A percentile compares a stretch with the other conserved stretches of the same genome.
These are phyloP conservation scores for Amauroascus niger DNA, from an alignment of 2,329 filamentous ascomycete genomes.

Conservation along the genomic window DNA sequence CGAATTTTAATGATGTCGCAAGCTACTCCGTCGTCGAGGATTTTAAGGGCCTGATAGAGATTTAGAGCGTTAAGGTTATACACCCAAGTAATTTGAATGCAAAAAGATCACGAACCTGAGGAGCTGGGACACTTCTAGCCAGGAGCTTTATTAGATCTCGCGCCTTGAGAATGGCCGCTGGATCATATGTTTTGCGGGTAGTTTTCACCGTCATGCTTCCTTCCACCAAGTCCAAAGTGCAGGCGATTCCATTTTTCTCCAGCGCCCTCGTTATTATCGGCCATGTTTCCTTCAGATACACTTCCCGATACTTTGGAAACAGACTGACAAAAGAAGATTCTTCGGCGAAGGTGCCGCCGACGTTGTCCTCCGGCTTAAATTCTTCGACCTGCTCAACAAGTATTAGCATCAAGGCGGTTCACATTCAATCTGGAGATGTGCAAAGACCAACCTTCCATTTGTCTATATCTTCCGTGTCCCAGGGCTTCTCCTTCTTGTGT, in stretches of 20 bases:
- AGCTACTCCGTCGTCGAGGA: constrained; percentile 81
- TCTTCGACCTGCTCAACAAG: constrained; percentile 53
- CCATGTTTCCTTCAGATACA: constrained; percentile 88
- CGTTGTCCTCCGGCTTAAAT: constrained; percentile 79
- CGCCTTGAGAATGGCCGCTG: constrained; percentile 84
- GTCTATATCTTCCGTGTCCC: constrained; percentile 95
- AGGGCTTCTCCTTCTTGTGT: constrained; percentile 80
- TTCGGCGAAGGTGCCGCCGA: constrained; percentile 75
- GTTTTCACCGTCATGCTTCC: constrained; percentile 96
- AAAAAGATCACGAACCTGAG: constrained; percentile 45
- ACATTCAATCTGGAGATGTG: background rate
- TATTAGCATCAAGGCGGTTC: background rate
- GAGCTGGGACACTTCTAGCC: constrained; percentile 80
- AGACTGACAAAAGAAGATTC: constrained; percentile 77
- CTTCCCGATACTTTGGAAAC: constrained; percentile 94
- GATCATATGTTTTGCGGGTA: constrained; percentile 82
- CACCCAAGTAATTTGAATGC: background rate
- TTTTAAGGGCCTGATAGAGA: constrained; percentile 59
- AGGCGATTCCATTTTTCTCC: constrained; percentile 79
- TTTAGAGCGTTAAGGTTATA: background rate
- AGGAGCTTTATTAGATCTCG: constrained; percentile 90
- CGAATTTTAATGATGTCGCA: constrained; percentile 96
- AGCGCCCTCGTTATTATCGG: constrained; percentile 78
- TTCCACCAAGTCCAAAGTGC: constrained; percentile 86
- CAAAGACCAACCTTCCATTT: constrained; percentile 65